A percentile compares a stretch with the other conserved stretches of the same genome.
Conservation (phyloP, 768 basidiomycete species). For the Boletus patriciae region DNA sequence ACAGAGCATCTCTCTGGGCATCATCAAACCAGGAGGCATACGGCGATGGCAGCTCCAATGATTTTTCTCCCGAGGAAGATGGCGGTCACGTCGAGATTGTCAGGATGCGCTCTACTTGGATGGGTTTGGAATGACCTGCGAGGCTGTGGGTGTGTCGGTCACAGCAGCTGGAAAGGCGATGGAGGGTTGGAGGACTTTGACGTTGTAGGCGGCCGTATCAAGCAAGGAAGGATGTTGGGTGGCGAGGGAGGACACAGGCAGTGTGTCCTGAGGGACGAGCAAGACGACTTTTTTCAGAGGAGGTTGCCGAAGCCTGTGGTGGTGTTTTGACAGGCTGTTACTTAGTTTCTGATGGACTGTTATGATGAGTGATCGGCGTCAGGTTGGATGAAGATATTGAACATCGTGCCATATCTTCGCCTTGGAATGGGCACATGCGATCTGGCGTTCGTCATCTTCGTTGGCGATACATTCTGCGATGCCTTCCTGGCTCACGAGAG, state of each 20-base stretch:
- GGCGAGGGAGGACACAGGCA: conserved; percentile 62
- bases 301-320: conserved; percentile 94
- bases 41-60: conserved; percentile 78
- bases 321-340: conserved; percentile 92
- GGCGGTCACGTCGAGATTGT: conserved; percentile 82
- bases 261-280: conserved; percentile 48
- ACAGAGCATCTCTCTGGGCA: conserved; percentile 66
- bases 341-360: conserved; percentile 94
- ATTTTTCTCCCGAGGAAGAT: conserved; percentile 85
- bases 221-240: conserved; percentile 72
- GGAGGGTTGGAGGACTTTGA: conserved; percentile 82
- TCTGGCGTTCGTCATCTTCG: conserved; percentile 98
- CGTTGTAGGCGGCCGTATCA: conserved; percentile 81
- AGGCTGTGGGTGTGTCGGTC: conserved; percentile 61
- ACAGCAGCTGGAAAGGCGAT: conserved; percentile 59
- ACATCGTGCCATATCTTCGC: conserved; percentile 80
- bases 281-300: conserved; percentile 83
- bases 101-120: conserved; percentile 63
- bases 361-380: conserved; percentile 13
- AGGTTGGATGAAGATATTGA: conserved; percentile 1
- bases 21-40: conserved; percentile 76
- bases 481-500: conserved; percentile 60
- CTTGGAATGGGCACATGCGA: conserved; percentile 91
- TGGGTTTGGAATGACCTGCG: conserved; percentile 70
- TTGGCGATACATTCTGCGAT: conserved; percentile 95